Base-by-base conservation (phyloP, 495 filamentous ascomycete species). In the Aspergillus haitiensis region DNA sequence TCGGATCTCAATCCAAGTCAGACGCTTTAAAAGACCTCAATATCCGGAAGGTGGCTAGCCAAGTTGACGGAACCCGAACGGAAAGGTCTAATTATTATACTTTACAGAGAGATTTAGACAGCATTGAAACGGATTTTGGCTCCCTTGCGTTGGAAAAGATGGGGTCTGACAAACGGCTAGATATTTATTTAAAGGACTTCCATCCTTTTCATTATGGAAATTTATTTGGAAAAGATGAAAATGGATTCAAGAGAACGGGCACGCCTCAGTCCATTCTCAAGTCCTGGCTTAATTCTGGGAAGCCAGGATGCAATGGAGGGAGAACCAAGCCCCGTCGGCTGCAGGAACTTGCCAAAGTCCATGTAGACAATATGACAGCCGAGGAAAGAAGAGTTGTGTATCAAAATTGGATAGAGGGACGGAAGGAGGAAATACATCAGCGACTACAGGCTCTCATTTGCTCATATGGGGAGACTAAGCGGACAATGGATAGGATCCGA, bases 1-100 rank as follows among this genome's bases (percentile, higher is more conserved):
- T 94, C 10, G 89, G 89, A 0, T 82, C 79, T 8, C 80, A 78
- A 36, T 88, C 84, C 2, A 88, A 89, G 65, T 86, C 83, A 0
- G 82, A 88, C 36, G 15, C 59, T 5, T 52, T 78, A 40, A 34
- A 72, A 15, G 45, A 33, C 13, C 58, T 65, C 13, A 85, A 82
- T 49, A 74, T 88, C 2, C 67, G 75, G 6, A 53, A 58, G 2
- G 71, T 85, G 32, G 58, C 62, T 0, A 60, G 65, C 44, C 49
- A 61, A 11, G 49, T 63, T 21, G 57, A 61, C 11, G 72, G 67
- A 6, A 84, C 81, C 7, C 72, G 64, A 11, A 50, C 69, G 5
- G 82, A 84, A 60, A 77, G 73, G 45, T 15, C 8, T 1, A 48
- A 55, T 9, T 57, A 62, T 33, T 68, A 59, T 60, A 9, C 16